These are phyloP conservation scores for Ottelia alismoides DNA, from an alignment of 106 monocot species.

Conservation along the genomic window DNA sequence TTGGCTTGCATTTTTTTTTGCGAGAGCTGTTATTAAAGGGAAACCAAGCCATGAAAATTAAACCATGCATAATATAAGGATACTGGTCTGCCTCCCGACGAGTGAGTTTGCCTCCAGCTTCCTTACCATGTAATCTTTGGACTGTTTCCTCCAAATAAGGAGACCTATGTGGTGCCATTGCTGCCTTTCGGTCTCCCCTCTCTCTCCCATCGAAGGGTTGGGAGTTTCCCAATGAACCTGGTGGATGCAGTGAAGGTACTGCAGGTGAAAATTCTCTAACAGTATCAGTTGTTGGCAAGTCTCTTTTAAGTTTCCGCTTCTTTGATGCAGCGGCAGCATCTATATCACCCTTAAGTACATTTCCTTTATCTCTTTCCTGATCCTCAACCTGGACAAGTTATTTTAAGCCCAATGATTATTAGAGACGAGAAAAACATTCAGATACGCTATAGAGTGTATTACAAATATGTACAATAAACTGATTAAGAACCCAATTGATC, in stretches of 20 bases:
- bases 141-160: conserved; percentile 52
- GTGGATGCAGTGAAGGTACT: conserved; percentile 21
- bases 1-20: too few relatives aligned
- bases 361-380: conserved; percentile 82
- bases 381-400: conserved; percentile 51
- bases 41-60: too few relatives aligned
- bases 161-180: conserved; percentile 36
- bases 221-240: conserved; percentile 19
- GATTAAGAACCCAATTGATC: neutral
- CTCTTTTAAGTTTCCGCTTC: conserved; percentile 74
- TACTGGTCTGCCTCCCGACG: conserved; percentile 79
- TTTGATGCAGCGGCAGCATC: conserved; percentile 43
- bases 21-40: too few relatives aligned
- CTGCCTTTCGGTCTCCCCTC: conserved; percentile 56
- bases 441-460: neutral
- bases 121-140: conserved; percentile 64
- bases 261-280: conserved; percentile 55
- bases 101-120: conserved; percentile 45
- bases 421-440: neutral
- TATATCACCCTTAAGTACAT: conserved; percentile 60
- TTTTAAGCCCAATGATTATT: too few relatives aligned
- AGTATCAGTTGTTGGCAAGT: conserved; percentile 31
- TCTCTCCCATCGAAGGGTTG: conserved; percentile 62
- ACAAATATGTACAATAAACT: neutral
- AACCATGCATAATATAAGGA: too few relatives aligned